Conservation (phyloP, 441 rosid genomes). For the Populus trichocarpa region DNA sequence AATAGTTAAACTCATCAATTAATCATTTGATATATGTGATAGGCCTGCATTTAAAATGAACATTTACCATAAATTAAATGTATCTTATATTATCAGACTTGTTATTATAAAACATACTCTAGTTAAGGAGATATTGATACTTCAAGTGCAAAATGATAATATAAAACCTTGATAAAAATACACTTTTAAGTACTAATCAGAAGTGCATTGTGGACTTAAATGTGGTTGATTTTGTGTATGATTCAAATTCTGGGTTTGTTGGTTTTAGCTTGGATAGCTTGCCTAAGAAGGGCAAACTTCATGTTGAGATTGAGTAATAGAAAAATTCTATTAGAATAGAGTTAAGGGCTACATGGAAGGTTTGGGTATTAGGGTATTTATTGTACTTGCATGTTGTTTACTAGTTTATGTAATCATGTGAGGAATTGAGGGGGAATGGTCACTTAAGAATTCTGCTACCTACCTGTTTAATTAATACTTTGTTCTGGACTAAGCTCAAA, state of each 20-base stretch:
- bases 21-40: no score
- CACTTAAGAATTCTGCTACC: neutral
- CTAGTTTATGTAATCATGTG: neutral
- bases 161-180: no score
- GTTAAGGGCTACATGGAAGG: neutral
- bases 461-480: neutral
- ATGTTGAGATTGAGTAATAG: constrained; percentile 36
- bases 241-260: constrained; percentile 44
- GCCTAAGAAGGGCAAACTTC: constrained; percentile 44
- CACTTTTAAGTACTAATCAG: neutral
- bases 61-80: no score
- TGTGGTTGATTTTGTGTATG: constrained; percentile 49
- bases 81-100: no score
- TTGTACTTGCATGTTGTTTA: neutral
- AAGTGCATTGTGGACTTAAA: constrained; percentile 52
- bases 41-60: no score
- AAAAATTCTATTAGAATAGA: neutral
- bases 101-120: no score
- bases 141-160: no score
- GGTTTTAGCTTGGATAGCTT: constrained; percentile 37
- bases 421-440: neutral
- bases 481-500: neutral
- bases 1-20: no score
- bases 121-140: no score
- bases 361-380: neutral